A percentile compares a stretch with the other conserved stretches of the same genome.
Conservation (phyloP, 108 stramenopile genomes). For the Schizochytrium sp. region DNA sequence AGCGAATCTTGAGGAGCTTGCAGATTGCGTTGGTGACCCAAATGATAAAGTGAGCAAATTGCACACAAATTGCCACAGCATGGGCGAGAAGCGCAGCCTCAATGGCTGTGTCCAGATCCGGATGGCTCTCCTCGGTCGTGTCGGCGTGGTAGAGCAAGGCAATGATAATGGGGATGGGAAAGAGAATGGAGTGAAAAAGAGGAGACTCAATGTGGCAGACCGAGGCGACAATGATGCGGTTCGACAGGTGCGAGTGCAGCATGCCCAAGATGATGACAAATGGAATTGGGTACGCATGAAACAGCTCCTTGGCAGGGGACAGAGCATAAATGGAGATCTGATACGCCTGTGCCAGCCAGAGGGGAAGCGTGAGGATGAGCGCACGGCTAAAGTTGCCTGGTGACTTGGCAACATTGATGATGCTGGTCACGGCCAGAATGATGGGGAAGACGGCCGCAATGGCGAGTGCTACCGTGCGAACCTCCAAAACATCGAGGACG, state of each 20-base stretch:
- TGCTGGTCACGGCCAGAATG: not conserved
- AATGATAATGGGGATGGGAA: not conserved
- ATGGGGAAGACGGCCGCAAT: not conserved
- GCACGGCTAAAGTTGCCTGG: not conserved
- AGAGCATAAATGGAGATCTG: not conserved
- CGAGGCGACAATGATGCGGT: constrained; percentile 20
- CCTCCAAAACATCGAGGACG: not conserved
- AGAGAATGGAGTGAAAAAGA: not conserved
- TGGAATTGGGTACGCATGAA: not conserved
- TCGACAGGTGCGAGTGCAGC: not conserved
- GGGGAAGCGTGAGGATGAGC: not conserved
- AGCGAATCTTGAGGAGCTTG: not conserved
- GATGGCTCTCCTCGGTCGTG: not conserved
- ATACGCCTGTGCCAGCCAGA: not conserved
- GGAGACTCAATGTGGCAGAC: constrained; percentile 1
- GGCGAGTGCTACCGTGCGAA: not conserved
- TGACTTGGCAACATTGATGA: not conserved
- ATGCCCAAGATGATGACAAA: not conserved
- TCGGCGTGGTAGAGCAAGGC: not conserved
- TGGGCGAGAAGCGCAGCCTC: not conserved
- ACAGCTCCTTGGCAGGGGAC: not conserved
- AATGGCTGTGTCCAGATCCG: not conserved
- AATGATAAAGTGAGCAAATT: not conserved
- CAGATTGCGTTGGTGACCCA: not conserved
- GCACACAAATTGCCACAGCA: not conserved